Evolutionary conservation across 1,139 yeast species (phyloP).

Genomic region (Kodamaea fungicola): DNA sequence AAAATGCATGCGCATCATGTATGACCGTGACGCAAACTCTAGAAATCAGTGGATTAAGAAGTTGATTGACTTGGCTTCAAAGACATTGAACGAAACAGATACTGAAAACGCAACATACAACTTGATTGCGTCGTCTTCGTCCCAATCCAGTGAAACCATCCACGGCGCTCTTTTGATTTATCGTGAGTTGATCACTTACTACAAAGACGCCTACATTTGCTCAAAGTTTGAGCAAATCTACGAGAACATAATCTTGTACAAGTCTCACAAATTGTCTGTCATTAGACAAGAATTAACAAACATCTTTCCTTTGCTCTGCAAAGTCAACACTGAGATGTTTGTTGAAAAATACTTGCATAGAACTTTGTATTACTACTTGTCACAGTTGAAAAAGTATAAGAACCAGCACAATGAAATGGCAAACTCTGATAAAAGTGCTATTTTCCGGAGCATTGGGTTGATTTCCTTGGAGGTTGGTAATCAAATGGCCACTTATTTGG

Average conservation of each 20-base stretch:
- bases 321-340: constrained; percentile 72
- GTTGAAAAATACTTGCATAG: constrained; percentile 79
- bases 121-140: constrained; percentile 22
- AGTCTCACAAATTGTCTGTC: constrained; percentile 71
- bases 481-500: constrained; percentile 83
- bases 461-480: constrained; percentile 82
- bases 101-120: constrained; percentile 20
- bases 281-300: constrained; percentile 81
- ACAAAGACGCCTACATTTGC: constrained; percentile 49
- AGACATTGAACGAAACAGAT: constrained; percentile 27
- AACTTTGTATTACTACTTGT: constrained; percentile 71
- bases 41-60: constrained; percentile 72
- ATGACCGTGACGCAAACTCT: constrained; percentile 71
- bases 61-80: constrained; percentile 59
- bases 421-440: constrained; percentile 65
- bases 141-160: constrained; percentile 58
- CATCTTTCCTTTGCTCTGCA: constrained; percentile 78
- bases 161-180: constrained; percentile 87
- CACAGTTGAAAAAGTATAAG: constrained; percentile 71
- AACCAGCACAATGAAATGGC: constrained; percentile 39
- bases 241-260: constrained; percentile 69
- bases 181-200: constrained; percentile 70
- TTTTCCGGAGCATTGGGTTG: constrained; percentile 80
- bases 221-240: constrained; percentile 71
- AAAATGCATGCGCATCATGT: constrained; percentile 72